Base-by-base conservation (phyloP, 345 rosid species). In the Gossypioides kirkii region DNA sequence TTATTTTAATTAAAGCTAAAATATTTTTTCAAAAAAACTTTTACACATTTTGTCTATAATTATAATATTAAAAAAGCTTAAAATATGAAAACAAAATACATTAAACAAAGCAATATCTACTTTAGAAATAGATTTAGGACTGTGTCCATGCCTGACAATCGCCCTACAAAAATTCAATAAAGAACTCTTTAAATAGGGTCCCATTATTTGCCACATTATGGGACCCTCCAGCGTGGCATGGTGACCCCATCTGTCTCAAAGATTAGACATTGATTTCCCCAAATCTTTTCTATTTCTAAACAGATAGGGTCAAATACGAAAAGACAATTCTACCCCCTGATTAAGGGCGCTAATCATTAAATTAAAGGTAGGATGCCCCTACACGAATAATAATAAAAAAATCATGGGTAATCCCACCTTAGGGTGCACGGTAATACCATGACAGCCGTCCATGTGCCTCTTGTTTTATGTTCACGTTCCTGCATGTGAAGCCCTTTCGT, bases 371-470 rank as follows among this genome's bases (percentile, higher is more conserved):
- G 50, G 73, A 50, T 11, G 59, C 42, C n/a, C 23, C 11, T 4
- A 4, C 3, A 38, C 1, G 5, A 6, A 14, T 18, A 43, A 6
- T 52, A 46, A 46, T 46, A 38, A 46, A 6, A 23, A 10, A 17
- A 16, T 52, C 26, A 49, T 50, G 3, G 58, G 10, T 69, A n/a
- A 28, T 69, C 17, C 17, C 72, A 69, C 45, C 60, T 26, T 11
- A 2, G 17, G 47, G 76, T 46, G 75, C 68, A 78, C 11, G 43
- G 56, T 75, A 61, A 28, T 63, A 53, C 73, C 71, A 74, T 74
- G 80, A 77, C 86, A 85, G 83, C 89, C 86, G 81, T 61, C 85
- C 89, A 86, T 89, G 87, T 87, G 86, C 71, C 64, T 42, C 2
- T 32, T 80, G 80, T 74, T 55, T 69, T 72, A 18, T 54, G 60